Base-by-base conservation (phyloP, 2,329 filamentous ascomycete species). In the Colletotrichum musicola region DNA sequence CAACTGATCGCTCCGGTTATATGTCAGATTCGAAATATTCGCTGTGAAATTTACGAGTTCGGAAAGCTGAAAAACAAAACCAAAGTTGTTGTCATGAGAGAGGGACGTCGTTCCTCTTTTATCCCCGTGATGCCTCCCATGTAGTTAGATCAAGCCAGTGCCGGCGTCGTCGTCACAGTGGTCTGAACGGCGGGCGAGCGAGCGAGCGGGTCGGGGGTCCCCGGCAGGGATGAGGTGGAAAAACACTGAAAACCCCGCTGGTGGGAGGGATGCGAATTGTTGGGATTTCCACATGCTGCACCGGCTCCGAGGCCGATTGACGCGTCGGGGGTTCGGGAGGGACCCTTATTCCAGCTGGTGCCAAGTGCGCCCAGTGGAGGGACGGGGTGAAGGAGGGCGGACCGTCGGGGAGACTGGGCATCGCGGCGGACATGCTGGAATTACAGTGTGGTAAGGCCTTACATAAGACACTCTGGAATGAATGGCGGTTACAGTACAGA, bases 381-480 rank as follows among this genome's bases (percentile, higher is more conserved):
- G 27, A 22, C 46, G 22, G 44, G 10, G 10, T 18, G 18, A 9
- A 38, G 1, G 51, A 30, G 59, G 50, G 30, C 61, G 61, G 65
- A n/a, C 65, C 65, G 61, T 68, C 65, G 61, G 65, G 50, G 53
- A 60, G 55, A 68, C 18, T 68, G 49, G n/a, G 27, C 40, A 49
- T 54, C 18, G 20, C 54, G 40, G 65, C 53, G 54, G 54, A 54
- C 38, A 22, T 3, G 42, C 4, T 3, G 40, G 27, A 35, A 35
- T 35, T 7, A 35, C 30, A 35, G 7, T 35, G 7, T 35, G 10
- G 7, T 35, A 35, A 10, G 30, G 9, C 30, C 30, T 35, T 35
- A 35, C 30, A 35, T 35, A 10, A 35, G 30, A 35, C 30, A 10
- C 7, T 35, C 7, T 35, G 30, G 30, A 10, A 46, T 35, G 25